Conservation (phyloP, 306 rosid genomes). For the Vigna trinervia region DNA sequence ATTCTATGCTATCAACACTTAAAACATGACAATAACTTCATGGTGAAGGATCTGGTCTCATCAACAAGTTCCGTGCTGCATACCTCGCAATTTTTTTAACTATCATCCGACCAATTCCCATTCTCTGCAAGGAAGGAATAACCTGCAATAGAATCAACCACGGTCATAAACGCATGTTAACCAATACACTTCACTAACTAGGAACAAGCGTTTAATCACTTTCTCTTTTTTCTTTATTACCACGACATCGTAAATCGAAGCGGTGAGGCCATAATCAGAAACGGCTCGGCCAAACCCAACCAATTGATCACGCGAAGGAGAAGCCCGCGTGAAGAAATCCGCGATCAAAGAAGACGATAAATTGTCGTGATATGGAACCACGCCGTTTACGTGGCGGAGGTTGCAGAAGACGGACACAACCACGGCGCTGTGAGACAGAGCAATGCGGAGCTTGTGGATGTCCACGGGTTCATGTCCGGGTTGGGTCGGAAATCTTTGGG, state of each 20-base stretch:
- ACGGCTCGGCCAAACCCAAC: conserved; percentile 89
- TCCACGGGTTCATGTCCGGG: conserved; percentile 53
- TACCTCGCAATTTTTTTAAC: conserved; percentile 74
- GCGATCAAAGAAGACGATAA: conserved; percentile 30
- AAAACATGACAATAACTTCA: conserved; percentile 1
- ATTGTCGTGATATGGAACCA: neutral
- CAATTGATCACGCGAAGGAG: conserved; percentile 63
- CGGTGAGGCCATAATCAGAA: conserved; percentile 82
- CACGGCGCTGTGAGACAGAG: conserved; percentile 74
- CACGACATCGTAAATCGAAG: conserved; percentile 83
- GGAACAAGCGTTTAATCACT: neutral
- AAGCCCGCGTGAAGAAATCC: conserved; percentile 59
- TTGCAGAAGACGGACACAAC: conserved; percentile 82
- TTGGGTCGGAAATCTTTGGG: conserved; percentile 51
- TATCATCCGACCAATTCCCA: conserved; percentile 82
- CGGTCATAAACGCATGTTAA: conserved; percentile 40
- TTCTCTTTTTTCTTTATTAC: conserved; percentile 27
- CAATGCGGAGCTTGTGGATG: conserved; percentile 64
- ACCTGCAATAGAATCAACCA: conserved; percentile 70
- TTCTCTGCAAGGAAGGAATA: conserved; percentile 69
- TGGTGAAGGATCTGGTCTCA: neutral
- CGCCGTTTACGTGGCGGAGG: conserved; percentile 27
- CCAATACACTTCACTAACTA: neutral
- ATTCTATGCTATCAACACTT: conserved; percentile 12
- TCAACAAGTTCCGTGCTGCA: neutral